A percentile compares a stretch with the other conserved stretches of the same genome.
These are phyloP conservation scores for Colletotrichum sp. DNA, from an alignment of 2,329 filamentous ascomycete genomes.

Conservation along the genomic window DNA sequence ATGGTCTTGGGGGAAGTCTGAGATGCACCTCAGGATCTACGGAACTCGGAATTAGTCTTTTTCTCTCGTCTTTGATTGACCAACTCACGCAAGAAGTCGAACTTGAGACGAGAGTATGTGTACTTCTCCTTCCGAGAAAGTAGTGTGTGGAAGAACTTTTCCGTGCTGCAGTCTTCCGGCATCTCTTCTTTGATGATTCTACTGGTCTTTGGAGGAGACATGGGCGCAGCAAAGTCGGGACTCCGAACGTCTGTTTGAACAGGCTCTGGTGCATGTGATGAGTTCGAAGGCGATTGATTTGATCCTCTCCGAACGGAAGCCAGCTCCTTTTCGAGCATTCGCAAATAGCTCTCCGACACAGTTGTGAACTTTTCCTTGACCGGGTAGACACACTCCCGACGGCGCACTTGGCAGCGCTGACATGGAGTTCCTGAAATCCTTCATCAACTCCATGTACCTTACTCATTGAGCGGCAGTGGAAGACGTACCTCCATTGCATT, in stretches of 20 bases:
- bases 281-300: neutral
- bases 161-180: slow-evolving; percentile 20
- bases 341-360: slow-evolving; percentile 22
- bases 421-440: neutral
- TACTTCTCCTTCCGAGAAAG: slow-evolving; percentile 6
- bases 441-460: neutral
- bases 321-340: slow-evolving; percentile 7
- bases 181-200: neutral
- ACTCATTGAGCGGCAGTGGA: accelerated
- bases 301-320: neutral
- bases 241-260: neutral
- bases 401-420: neutral
- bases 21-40: slow-evolving; percentile 19
- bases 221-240: neutral
- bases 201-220: neutral
- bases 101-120: slow-evolving; percentile 23
- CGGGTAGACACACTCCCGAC: slow-evolving; percentile 15
- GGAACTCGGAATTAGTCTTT: neutral
- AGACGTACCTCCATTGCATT: slow-evolving; percentile 22
- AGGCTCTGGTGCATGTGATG: neutral
- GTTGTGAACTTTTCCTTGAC: slow-evolving; percentile 12
- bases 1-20: slow-evolving; percentile 19
- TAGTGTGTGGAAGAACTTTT: slow-evolving; percentile 21
- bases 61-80: neutral
- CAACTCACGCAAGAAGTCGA: slow-evolving; percentile 22